A percentile compares a stretch with the other conserved stretches of the same genome.
phyloP scores from a whole-genome alignment of 371 early-diverging fungal species.

The Mortierella sp. region DNA sequence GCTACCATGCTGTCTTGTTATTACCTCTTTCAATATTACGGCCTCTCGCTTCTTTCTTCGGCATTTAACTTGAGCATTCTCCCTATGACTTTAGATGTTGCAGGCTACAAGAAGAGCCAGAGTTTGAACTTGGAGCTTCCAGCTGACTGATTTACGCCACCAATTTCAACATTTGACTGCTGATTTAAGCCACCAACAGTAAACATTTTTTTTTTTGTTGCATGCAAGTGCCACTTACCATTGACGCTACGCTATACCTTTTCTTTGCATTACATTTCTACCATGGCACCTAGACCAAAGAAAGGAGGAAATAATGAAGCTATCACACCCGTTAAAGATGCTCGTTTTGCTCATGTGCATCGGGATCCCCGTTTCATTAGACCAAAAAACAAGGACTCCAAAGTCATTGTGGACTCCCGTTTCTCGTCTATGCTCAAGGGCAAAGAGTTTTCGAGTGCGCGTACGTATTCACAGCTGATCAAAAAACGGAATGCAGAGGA shows the following conservation, averaged over 20 bases:
- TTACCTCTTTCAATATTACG: too few species aligned
- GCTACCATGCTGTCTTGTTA: too few species aligned
- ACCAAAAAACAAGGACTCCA: slow-evolving; percentile 83
- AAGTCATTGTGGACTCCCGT: slow-evolving; percentile 92
- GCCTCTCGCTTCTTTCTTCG: too few species aligned
- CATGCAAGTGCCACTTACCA: not conserved
- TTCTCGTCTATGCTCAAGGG: slow-evolving; percentile 86
- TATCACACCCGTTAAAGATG: slow-evolving; percentile 69
- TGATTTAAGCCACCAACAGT: slow-evolving; percentile 3
- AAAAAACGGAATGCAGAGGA: not conserved
- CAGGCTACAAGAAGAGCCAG: too few species aligned
- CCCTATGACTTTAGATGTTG: too few species aligned
- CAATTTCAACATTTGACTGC: not conserved
- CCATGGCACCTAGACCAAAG: slow-evolving; percentile 47
- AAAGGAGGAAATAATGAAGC: slow-evolving; percentile 25
- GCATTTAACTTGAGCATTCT: too few species aligned
- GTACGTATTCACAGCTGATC: slow-evolving; percentile 53
- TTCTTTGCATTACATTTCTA: not conserved
- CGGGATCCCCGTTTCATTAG: slow-evolving; percentile 90
- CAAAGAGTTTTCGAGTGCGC: slow-evolving; percentile 80
- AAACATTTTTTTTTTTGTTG: slow-evolving; percentile 8
- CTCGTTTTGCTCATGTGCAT: slow-evolving; percentile 87
- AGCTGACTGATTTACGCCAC: too few species aligned
- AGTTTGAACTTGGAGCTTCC: too few species aligned
- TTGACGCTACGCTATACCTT: not conserved